A percentile compares a stretch with the other conserved stretches of the same genome.
phyloP scores from a whole-genome alignment of 2,329 filamentous ascomycete genomes.

The Hypoxylon sp. region DNA sequence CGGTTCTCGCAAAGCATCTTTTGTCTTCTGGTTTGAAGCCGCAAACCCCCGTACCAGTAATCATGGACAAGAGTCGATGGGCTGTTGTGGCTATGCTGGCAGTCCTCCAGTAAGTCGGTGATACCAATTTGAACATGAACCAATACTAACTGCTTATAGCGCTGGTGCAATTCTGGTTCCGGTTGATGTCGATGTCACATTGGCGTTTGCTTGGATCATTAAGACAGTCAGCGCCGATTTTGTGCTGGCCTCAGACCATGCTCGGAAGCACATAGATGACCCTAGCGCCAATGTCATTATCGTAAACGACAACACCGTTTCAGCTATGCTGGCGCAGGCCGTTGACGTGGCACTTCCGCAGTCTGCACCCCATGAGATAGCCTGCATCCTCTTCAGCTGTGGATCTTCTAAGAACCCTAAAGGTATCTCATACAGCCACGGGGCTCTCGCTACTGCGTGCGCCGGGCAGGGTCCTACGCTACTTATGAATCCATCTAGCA shows the following conservation, averaged over 20 bases:
- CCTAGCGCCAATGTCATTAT: slow-evolving; percentile 60
- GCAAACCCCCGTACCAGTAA: slow-evolving; percentile 70
- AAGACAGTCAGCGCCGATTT: slow-evolving; percentile 62
- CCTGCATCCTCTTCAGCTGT: slow-evolving; percentile 74
- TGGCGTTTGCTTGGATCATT: slow-evolving; percentile 60
- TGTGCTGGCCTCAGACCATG: slow-evolving; percentile 62
- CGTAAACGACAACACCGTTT: slow-evolving; percentile 61
- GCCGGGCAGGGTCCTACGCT: slow-evolving; percentile 66
- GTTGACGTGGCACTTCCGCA: slow-evolving; percentile 51
- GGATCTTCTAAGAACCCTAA: slow-evolving; percentile 71
- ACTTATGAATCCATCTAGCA: slow-evolving; percentile 64
- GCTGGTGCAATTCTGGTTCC: slow-evolving; percentile 67
- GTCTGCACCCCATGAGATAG: slow-evolving; percentile 63
- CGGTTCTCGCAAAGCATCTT: slow-evolving; percentile 52
- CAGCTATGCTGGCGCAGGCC: slow-evolving; percentile 54
- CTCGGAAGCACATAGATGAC: slow-evolving; percentile 58
- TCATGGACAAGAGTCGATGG: slow-evolving; percentile 78
- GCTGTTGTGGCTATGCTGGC: slow-evolving; percentile 80
- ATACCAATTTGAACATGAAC: slow-evolving; percentile 56
- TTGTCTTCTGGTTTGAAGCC: slow-evolving; percentile 50
- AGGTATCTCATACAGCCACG: slow-evolving; percentile 74
- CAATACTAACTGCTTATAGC: slow-evolving; percentile 40
- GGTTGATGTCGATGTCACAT: slow-evolving; percentile 62
- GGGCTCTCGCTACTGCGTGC: slow-evolving; percentile 69
- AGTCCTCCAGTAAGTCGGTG: slow-evolving; percentile 71